Conservation (phyloP, 345 rosid species). For the Eucalyptus fibrosa region DNA sequence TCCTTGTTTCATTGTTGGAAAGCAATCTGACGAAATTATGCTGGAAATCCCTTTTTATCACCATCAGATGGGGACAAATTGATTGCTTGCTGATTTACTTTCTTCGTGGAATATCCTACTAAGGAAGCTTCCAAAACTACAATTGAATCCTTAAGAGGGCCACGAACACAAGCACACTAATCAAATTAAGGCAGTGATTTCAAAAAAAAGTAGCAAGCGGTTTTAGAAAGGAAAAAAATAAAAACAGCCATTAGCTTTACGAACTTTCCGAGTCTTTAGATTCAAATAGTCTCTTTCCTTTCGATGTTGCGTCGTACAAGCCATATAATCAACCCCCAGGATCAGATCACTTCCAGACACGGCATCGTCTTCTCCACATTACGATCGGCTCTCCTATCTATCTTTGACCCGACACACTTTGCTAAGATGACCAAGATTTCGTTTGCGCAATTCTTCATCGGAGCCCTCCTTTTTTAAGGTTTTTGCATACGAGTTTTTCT, state of each 20-base stretch:
- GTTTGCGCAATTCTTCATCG: not conserved
- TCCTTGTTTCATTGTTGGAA: too few relatives aligned
- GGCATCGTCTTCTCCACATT: not conserved
- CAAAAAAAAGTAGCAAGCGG: not conserved
- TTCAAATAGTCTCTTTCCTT: not conserved
- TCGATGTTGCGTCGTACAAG: not conserved
- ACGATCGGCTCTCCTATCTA: not conserved
- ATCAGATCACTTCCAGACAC: not conserved
- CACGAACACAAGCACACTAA: not conserved
- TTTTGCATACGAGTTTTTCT: not conserved
- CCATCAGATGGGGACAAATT: too few relatives aligned
- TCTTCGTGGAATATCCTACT: too few relatives aligned
- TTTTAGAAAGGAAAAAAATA: too few relatives aligned
- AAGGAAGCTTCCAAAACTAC: too few relatives aligned
- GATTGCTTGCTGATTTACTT: too few relatives aligned
- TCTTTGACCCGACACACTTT: not conserved
- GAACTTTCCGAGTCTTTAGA: not conserved
- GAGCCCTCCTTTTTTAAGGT: not conserved
- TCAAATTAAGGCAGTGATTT: not conserved
- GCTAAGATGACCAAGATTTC: not conserved
- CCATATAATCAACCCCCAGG: not conserved
- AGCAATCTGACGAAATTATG: too few relatives aligned
- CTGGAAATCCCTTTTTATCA: too few relatives aligned
- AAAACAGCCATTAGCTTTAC: not conserved
- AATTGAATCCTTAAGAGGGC: too few relatives aligned